phyloP scores from a whole-genome alignment of 306 rosid genomes.

The Cicer bijugum region DNA sequence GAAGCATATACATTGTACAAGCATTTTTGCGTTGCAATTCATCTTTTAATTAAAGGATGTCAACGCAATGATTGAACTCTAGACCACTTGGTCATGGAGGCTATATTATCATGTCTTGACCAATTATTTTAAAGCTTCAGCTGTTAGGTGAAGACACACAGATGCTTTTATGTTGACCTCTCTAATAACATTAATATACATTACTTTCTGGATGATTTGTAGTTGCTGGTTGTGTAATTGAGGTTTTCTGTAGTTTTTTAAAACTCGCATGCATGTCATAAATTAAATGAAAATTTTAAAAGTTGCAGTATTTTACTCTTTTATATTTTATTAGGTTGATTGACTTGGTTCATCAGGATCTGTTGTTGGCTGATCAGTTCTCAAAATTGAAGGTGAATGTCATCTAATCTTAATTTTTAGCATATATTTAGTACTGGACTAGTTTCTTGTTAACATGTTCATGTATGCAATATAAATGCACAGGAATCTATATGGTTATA shows the following conservation, averaged over 20 bases:
- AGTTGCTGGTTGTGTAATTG: slow-evolving; percentile 11
- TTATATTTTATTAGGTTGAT: slow-evolving; percentile 66
- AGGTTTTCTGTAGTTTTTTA: slow-evolving; percentile 38
- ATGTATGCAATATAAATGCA: slow-evolving; percentile 25
- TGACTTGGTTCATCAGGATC: slow-evolving; percentile 87
- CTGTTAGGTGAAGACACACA: slow-evolving; percentile 2
- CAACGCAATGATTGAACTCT: background rate
- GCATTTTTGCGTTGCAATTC: background rate
- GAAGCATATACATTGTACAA: background rate
- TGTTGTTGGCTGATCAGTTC: slow-evolving; percentile 85
- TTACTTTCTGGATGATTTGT: slow-evolving; percentile 15
- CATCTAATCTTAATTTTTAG: slow-evolving; percentile 38
- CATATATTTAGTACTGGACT: slow-evolving; percentile 22
- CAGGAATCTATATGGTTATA: slow-evolving; percentile 20
- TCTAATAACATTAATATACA: background rate
- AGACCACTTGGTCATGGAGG: slow-evolving; percentile 2
- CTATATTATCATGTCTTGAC: background rate
- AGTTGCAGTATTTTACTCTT: slow-evolving; percentile 37
- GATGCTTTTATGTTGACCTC: background rate
- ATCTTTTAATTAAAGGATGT: background rate
- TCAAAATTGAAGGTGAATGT: slow-evolving; percentile 77
- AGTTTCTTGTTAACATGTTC: slow-evolving; percentile 27
- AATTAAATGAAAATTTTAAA: slow-evolving; percentile 29
- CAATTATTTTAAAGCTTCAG: background rate
- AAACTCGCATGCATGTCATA: slow-evolving; percentile 32